Evolutionary conservation across 2,329 filamentous ascomycete genomes (phyloP), one percentile per base, ranked within the genome.

Genomic region (Penicillium sp.): DNA sequence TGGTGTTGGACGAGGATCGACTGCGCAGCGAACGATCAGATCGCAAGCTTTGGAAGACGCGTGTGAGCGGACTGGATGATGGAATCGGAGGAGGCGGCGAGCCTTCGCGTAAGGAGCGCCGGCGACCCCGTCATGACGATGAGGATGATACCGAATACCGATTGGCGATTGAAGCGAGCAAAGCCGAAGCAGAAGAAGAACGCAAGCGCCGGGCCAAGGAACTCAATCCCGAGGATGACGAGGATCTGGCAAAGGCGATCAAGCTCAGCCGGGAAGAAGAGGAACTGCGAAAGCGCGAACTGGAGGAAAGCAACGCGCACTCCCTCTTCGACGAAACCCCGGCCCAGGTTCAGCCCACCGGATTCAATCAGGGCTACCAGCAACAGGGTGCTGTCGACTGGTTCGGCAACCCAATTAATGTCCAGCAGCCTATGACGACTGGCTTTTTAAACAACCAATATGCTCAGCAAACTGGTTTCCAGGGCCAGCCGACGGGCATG

Each of bases 311-410:
- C 74, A 97, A 96, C 71, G 88, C 91, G 19, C 83, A 89, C 50
- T 87, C 92, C 19, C 83, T 99, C n/a, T 98, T 99, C 69, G 93
- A 96, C 68, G 91, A 96, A 67, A 81, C 83, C 27, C 82, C 87
- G 4, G 79, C 86, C 55, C 89, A 92, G 68, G 85, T 90, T 37
- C 91, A 93, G 77, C 87, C 86, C 41, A 98, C 93, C 14, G 94
- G 92, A 37, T 92, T 92, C 80, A 98, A 97, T 77, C 93, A 96
- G 78, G 94, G 94, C 49, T 99, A 99, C 72, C 93, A 98, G 79
- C 95, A 99, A 78, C 94, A 96, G 73, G 90, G 90, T 58, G 91
- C 92, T 13, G 95, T 99, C 18, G 95, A 99, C 77, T 98, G 96
- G 87, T 95, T 96, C 69, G 95, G 94, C 59, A 99, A 99, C 75